These are phyloP conservation scores for Jatropha curcas DNA, from an alignment of 345 rosid genomes.

Conservation along the genomic window DNA sequence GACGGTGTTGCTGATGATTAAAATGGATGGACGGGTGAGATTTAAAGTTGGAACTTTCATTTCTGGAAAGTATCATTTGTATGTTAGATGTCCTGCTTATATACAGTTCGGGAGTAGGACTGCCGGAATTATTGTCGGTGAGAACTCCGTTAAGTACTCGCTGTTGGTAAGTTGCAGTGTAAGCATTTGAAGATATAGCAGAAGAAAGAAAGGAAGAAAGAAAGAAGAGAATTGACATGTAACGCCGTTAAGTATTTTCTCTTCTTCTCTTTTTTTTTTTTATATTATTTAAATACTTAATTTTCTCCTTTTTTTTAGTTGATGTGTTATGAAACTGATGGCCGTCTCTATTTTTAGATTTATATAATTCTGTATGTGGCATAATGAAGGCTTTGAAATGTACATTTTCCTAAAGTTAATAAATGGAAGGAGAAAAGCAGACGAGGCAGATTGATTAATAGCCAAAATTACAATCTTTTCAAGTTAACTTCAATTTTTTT, in stretches of 20 bases:
- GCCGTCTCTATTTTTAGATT: constrained; percentile 7
- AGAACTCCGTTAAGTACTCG: constrained; percentile 75
- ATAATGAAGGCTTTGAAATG: neutral
- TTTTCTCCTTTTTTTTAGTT: neutral
- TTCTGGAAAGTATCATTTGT: constrained; percentile 61
- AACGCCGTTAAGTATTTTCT: constrained; percentile 18
- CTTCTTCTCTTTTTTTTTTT: neutral
- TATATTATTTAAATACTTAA: neutral
- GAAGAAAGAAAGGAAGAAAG: neutral
- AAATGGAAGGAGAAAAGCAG: neutral
- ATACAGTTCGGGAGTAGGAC: constrained; percentile 53
- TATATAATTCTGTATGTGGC: neutral
- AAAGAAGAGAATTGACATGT: neutral
- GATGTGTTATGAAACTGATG: neutral
- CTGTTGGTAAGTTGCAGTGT: constrained; percentile 56
- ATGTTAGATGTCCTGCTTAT: constrained; percentile 59
- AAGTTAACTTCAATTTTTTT: neutral
- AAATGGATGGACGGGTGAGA: constrained; percentile 80
- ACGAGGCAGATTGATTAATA: neutral
- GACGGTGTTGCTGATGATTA: constrained; percentile 44
- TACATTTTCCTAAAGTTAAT: neutral
- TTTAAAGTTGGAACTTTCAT: constrained; percentile 73
- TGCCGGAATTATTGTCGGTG: constrained; percentile 52
- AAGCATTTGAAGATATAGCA: constrained; percentile 42
- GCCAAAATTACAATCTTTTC: neutral